phyloP scores from a whole-genome alignment of 1,284 basidiomycete species.

The Heliocybe sulcata region DNA sequence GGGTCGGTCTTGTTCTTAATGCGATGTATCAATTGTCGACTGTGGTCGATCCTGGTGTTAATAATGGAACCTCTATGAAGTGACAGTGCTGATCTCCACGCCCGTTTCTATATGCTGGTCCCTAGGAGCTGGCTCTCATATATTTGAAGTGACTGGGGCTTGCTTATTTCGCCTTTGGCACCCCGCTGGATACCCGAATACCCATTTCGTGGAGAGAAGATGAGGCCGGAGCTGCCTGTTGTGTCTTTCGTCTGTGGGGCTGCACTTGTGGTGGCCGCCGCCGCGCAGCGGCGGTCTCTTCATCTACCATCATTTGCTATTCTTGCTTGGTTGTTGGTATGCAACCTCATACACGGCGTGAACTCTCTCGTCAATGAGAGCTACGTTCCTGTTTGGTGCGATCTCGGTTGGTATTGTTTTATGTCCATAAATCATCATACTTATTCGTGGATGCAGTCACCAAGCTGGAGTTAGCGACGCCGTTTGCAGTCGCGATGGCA shows the following conservation, averaged over 20 bases:
- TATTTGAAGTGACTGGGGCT: neutral
- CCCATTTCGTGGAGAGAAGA: neutral
- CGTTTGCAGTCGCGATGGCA: slow-evolving; percentile 44
- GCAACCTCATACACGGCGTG: slow-evolving; percentile 43
- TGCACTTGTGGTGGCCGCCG: neutral
- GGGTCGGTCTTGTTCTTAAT: neutral
- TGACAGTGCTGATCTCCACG: neutral
- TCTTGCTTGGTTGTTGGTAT: slow-evolving; percentile 48
- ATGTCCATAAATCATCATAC: neutral
- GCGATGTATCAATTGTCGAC: neutral
- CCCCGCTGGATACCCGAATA: neutral
- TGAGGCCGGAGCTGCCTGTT: neutral
- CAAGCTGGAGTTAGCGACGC: slow-evolving; percentile 29
- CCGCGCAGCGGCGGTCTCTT: slow-evolving; percentile 27
- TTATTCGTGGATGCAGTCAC: slow-evolving; percentile 23
- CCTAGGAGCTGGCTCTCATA: neutral
- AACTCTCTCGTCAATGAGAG: slow-evolving; percentile 53
- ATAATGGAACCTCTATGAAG: neutral
- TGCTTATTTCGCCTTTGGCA: neutral
- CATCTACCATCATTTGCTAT: slow-evolving; percentile 50
- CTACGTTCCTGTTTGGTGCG: slow-evolving; percentile 59
- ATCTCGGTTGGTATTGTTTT: slow-evolving; percentile 42
- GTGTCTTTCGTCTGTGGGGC: neutral
- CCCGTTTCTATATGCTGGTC: neutral
- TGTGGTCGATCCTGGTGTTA: neutral